These are phyloP conservation scores for Tripterygium wilfordii DNA, from an alignment of 177 flowering plant species.

Conservation along the genomic window DNA sequence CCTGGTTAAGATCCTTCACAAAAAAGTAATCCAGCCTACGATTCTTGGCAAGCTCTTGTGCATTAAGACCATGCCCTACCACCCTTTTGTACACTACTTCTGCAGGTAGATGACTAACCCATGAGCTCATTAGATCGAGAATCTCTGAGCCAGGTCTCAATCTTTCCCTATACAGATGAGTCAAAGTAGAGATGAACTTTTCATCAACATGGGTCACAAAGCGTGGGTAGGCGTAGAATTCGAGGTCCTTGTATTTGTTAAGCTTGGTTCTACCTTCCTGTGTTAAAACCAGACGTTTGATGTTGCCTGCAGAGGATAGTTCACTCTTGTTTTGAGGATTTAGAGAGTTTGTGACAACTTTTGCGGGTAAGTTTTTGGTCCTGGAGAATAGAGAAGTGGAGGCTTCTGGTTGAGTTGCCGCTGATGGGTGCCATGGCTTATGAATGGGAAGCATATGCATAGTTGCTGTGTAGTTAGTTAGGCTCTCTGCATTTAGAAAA, in stretches of 20 bases:
- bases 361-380: constrained; percentile 10
- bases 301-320: constrained; percentile 39
- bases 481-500: too few species aligned
- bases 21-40: constrained; percentile 61
- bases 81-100: constrained; percentile 58
- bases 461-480: too few species aligned
- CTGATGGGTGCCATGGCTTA: constrained; percentile 11
- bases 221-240: constrained; percentile 71
- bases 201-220: constrained; percentile 75
- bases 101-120: constrained; percentile 75
- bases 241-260: constrained; percentile 46
- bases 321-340: constrained; percentile 16
- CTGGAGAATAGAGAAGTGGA: constrained; percentile 2
- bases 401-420: constrained; percentile 3
- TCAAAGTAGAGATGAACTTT: constrained; percentile 52
- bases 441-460: constrained; percentile 13
- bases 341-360: constrained; percentile 9
- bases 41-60: constrained; percentile 73
- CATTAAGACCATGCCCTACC: constrained; percentile 84
- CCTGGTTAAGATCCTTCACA: constrained; percentile 73
- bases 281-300: constrained; percentile 58
- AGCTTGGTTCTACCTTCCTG: constrained; percentile 60
- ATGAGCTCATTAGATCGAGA: constrained; percentile 83
- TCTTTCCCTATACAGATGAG: constrained; percentile 47
- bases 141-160: constrained; percentile 51